These are phyloP conservation scores for Naegleria fowleri DNA, from an alignment of 208 protist species.

Conservation along the genomic window DNA sequence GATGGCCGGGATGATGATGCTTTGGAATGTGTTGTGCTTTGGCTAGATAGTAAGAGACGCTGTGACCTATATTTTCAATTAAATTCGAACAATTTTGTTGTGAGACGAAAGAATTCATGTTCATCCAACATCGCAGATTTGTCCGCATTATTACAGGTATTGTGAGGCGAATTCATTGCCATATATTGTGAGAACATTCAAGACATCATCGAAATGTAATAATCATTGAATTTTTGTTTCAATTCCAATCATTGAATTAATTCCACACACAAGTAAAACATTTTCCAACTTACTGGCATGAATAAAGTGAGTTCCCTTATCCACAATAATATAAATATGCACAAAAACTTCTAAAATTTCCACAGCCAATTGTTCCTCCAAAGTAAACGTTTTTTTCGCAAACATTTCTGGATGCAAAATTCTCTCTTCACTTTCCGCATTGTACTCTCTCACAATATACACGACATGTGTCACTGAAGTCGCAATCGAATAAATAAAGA, in stretches of 20 bases:
- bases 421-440: background rate
- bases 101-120: no score
- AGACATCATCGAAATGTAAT: no score
- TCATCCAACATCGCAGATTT: no score
- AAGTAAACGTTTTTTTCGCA: background rate
- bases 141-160: no score
- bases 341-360: conserved; percentile 1
- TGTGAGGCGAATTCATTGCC: no score
- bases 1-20: background rate
- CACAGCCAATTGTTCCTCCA: background rate
- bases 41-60: background rate
- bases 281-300: background rate
- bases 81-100: no score
- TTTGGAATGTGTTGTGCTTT: background rate
- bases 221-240: no score
- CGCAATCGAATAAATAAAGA: background rate
- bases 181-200: no score
- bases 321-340: background rate
- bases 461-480: background rate
- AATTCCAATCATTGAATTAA: no score
- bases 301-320: background rate
- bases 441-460: background rate
- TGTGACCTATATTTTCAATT: background rate
- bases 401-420: background rate
- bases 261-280: no score